phyloP scores from a whole-genome alignment of 148 eudicot genomes.

The Spergularia marina region DNA sequence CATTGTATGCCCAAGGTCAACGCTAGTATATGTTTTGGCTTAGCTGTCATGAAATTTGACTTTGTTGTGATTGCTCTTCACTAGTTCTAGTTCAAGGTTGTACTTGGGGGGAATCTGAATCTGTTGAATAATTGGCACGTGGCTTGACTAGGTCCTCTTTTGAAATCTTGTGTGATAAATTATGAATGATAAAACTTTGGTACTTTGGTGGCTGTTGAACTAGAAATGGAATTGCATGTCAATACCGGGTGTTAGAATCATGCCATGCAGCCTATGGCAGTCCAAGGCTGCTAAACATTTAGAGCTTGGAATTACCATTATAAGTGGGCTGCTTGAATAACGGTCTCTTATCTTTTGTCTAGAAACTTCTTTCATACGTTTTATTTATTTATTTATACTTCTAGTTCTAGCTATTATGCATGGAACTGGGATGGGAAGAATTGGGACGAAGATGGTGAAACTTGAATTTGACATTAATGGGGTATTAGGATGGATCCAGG shows the following conservation, averaged over 20 bases:
- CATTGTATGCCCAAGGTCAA: constrained; percentile 16
- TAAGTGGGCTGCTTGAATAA: no score
- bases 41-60: constrained; percentile 10
- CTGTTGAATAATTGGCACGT: constrained; percentile 18
- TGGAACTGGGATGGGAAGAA: no score
- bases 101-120: constrained; percentile 6
- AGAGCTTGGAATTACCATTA: background rate
- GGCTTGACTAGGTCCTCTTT: constrained; percentile 23
- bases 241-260: background rate
- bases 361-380: no score
- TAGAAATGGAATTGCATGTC: background rate
- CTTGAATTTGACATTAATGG: no score
- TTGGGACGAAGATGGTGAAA: no score
- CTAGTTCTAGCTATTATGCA: no score
- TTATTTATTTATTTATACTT: no score
- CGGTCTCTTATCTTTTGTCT: no score
- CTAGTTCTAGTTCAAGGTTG: constrained; percentile 5
- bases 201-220: background rate
- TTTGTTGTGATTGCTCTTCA: constrained; percentile 23
- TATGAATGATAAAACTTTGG: background rate
- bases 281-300: background rate
- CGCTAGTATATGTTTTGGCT: constrained; percentile 17
- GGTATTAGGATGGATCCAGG: no score
- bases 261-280: background rate
- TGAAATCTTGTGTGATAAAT: background rate